These are phyloP conservation scores for Hawksworthiomyces lignivorus DNA, from an alignment of 2,329 filamentous ascomycete species.

Conservation along the genomic window DNA sequence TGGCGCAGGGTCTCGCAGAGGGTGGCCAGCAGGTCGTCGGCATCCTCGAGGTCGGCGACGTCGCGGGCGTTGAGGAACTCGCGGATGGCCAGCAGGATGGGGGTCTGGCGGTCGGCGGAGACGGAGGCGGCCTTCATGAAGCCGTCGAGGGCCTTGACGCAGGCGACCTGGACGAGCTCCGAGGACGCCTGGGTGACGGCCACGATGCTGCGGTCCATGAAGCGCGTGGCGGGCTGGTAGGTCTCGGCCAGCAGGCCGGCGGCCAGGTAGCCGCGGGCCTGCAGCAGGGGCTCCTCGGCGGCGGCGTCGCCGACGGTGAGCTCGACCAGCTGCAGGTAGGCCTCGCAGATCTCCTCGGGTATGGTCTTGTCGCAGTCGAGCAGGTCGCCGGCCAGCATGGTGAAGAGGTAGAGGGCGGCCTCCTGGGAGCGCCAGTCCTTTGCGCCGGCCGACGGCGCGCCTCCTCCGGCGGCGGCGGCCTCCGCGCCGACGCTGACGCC, in stretches of 20 bases:
- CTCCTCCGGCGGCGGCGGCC: background rate
- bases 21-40: conserved; percentile 86
- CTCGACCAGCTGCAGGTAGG: conserved; percentile 73
- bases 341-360: conserved; percentile 58
- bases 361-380: conserved; percentile 68
- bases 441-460: background rate
- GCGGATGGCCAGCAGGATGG: conserved; percentile 55
- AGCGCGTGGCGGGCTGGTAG: conserved; percentile 52
- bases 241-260: conserved; percentile 72
- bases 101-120: conserved; percentile 46
- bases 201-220: conserved; percentile 67
- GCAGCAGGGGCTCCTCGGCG: conserved; percentile 64
- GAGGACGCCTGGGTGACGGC: conserved; percentile 62
- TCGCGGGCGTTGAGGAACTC: conserved; percentile 76
- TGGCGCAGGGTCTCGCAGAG: conserved; percentile 80
- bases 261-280: conserved; percentile 80
- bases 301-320: conserved; percentile 67
- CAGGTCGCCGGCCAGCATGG: conserved; percentile 76
- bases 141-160: conserved; percentile 75
- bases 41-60: conserved; percentile 73
- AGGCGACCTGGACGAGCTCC: conserved; percentile 85
- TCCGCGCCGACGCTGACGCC: conserved; percentile 25
- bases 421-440: conserved; percentile 61
- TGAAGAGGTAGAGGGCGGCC: conserved; percentile 75
- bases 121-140: conserved; percentile 36